Evolutionary conservation across 2,329 filamentous ascomycete species (phyloP), one percentile per base, ranked within the genome.

Genomic region (Sarocladium kiliense): DNA sequence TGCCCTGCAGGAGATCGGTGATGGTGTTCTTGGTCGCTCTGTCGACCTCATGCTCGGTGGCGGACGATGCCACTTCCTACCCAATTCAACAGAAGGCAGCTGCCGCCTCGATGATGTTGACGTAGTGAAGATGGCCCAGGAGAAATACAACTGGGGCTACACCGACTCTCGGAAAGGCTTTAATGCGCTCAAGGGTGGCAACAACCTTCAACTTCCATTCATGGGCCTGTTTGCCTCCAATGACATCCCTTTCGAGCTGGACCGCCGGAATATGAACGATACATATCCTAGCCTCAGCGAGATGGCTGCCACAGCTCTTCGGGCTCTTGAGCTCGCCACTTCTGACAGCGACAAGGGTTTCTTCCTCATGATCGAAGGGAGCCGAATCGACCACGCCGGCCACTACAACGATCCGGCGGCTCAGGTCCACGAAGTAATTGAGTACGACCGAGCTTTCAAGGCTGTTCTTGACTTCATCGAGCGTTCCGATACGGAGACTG

Each of bases 311-410:
- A 90, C 89, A 16, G 93, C 94, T 1, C 77, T 99, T 58, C 83
- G 80, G 14, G 85, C 89, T 1, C 81, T 99, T 23, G 87, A 88
- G 59, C 84, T 85, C 57, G 94, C 92, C 0, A 97, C 94, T 0
- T 78, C 82, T 65, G 78, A 92, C 65, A 91, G 83, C 59, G 91
- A 97, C 41, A 85, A 95, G 71, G 94, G 94, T 3, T 99, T 97
- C 77, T 99, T 99, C 73, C 77, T 99, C 63, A 96, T 99, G 93
- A 95, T 99, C 58, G 94, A 99, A 71, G 94, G 92, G 3, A 96
- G 90, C 64, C 82, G 94, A 41, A 97, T 99, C 64, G 94, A 99
- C 65, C 94, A 99, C 68, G 93, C 94, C 3, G 94, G 91, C 6
- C 89, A 94, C 67, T 82, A 81, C 59, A 94, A 94, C 63, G 89